A percentile compares a stretch with the other conserved stretches of the same genome.
These are phyloP conservation scores for Avena atlantica DNA, from an alignment of 176 grass and related monocot species.

Conservation along the genomic window DNA sequence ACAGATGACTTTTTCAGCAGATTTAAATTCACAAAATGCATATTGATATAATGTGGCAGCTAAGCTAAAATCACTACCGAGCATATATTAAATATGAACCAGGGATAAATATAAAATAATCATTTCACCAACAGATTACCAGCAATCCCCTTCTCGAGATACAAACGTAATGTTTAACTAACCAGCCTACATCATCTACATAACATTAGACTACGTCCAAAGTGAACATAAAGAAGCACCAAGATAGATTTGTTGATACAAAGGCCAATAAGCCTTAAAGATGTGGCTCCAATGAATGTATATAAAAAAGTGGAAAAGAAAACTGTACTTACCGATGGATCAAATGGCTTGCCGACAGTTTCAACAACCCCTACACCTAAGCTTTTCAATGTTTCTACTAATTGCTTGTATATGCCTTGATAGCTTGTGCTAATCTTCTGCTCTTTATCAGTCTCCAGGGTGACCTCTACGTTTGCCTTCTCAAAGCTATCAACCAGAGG, in stretches of 20 bases:
- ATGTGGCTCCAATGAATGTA: not conserved
- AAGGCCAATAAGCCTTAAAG: not conserved
- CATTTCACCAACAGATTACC: not conserved
- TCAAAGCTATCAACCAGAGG: constrained; percentile 83
- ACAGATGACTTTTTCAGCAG: not conserved
- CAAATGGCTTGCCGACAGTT: constrained; percentile 97
- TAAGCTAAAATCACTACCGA: not conserved
- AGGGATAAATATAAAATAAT: constrained; percentile 22
- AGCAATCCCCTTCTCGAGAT: not conserved
- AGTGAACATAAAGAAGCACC: not conserved
- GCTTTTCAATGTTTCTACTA: constrained; percentile 91
- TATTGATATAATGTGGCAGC: not conserved
- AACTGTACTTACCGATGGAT: constrained; percentile 78
- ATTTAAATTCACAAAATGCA: not conserved
- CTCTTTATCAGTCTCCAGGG: constrained; percentile 76
- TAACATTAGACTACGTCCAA: not conserved
- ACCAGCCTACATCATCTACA: constrained; percentile 7
- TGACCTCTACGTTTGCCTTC: constrained; percentile 63
- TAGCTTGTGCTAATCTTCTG: constrained; percentile 79
- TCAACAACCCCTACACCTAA: constrained; percentile 80
- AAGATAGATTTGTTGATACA: not conserved
- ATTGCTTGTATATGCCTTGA: constrained; percentile 78
- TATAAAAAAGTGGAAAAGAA: constrained; percentile 17
- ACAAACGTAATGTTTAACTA: not conserved
- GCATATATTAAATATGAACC: not conserved